Evolutionary conservation across 768 basidiomycete species (phyloP), one percentile per base, ranked within the genome.

Genomic region (Obba rivulosa): DNA sequence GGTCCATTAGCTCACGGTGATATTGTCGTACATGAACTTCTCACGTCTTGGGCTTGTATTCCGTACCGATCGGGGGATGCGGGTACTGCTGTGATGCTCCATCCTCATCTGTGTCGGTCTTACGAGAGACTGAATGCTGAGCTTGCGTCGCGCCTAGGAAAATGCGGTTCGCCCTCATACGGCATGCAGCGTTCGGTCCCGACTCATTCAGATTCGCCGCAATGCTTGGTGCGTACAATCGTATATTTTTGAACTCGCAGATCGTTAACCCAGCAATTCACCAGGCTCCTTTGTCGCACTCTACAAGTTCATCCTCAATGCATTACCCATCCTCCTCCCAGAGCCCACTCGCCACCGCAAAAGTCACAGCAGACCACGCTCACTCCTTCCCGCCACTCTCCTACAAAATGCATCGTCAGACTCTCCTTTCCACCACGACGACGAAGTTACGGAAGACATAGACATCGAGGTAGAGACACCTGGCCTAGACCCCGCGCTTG

Each of bases 151-250:
- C 11, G 20, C 34, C 8, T 57, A 92, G 88, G 57, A 69, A 79
- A n/a, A 66, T 76, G 46, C 79, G 86, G 9, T 66, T 87, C 8
- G 66, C 78, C 3, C 63, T 92, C 20, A 73, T 96, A 43, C 79
- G 85, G 3, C 87, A 80, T 68, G 93, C 92, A 0, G 70, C 95
- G 38, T 88, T 96, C 55, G 92, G 92, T 0, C 53, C 71, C 36
- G 93, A 96, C 59, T 83, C 89, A 0, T 77, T 86, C 60, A 73
- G 93, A 17, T 94, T 95, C 54, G 89, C 84, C 3, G 81, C 84
- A 0, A 94, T 94, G 91, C 71, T 97, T 34, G 92, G 90, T 83
- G 52, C 34, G 64, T 47, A 7, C 53, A 36, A 41, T 53, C 21
- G 25, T 8, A 4, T 17, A 16, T 39, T 35, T 11, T 9, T 10